A percentile compares a stretch with the other conserved stretches of the same genome.
Evolutionary conservation across 805 yeast genomes (phyloP).

Genomic region (Cyberlindnera petersonii): DNA sequence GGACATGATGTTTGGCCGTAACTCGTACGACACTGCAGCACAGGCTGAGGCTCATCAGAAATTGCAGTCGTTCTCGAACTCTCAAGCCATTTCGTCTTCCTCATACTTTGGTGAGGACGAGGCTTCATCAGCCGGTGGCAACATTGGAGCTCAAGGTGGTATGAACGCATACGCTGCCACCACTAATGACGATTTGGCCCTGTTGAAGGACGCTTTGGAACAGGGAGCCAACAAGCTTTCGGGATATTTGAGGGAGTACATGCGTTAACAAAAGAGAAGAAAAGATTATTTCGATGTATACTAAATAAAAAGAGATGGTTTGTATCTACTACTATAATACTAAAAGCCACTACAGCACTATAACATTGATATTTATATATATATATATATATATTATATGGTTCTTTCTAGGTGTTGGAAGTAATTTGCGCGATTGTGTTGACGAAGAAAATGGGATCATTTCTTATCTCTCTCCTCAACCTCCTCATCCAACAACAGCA

Average conservation of each 20-base stretch:
- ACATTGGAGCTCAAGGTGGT: conserved; percentile 32
- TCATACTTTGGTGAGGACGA: conserved; percentile 89
- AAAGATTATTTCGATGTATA: no score
- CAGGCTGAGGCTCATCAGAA: conserved; percentile 80
- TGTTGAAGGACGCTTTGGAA: conserved; percentile 86
- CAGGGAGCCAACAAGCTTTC: conserved; percentile 90
- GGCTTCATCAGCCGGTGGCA: conserved; percentile 22
- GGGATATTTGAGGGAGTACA: conserved; percentile 79
- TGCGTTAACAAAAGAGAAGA: conserved; percentile 40
- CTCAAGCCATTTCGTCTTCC: conserved; percentile 86
- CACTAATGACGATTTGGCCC: conserved; percentile 86
- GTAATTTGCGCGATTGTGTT: neutral
- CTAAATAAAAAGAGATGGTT: no score
- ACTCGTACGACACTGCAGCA: conserved; percentile 71
- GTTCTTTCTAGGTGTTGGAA: neutral
- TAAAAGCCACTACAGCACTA: no score
- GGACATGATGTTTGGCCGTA: conserved; percentile 90
- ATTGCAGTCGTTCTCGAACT: conserved; percentile 76
- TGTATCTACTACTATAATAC: no score
- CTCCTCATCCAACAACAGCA: neutral
- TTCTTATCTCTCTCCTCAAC: no score
- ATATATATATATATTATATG: neutral
- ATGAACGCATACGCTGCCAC: conserved; percentile 67
- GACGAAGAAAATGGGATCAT: no score
- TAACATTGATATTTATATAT: no score